These are phyloP conservation scores for Leptodontidium sp. DNA, from an alignment of 2,329 filamentous ascomycete species.

Conservation along the genomic window DNA sequence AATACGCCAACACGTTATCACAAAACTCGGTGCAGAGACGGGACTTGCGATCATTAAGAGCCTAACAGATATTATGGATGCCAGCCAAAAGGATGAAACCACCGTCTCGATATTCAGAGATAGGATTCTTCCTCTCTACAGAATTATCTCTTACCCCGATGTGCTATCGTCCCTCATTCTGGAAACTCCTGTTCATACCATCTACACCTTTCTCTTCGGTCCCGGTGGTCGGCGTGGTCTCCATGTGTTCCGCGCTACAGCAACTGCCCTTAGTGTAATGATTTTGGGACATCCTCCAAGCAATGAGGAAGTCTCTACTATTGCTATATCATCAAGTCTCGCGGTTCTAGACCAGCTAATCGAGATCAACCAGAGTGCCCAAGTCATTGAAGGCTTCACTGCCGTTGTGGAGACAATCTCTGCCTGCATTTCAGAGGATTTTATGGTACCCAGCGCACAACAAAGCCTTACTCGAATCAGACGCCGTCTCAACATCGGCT, in stretches of 20 bases:
- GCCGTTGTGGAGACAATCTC: constrained; percentile 41
- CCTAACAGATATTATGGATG: constrained; percentile 35
- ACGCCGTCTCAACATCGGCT: constrained; percentile 40
- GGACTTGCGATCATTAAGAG: constrained; percentile 40
- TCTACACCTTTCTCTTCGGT: constrained; percentile 55
- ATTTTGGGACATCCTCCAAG: constrained; percentile 29
- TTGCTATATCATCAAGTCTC: constrained; percentile 40
- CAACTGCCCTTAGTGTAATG: constrained; percentile 39
- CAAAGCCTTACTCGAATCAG: constrained; percentile 40
- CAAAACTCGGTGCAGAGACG: constrained; percentile 38
- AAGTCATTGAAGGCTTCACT: constrained; percentile 40
- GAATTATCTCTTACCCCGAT: constrained; percentile 51
- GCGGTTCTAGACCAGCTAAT: constrained; percentile 45
- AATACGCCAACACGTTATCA: constrained; percentile 39
- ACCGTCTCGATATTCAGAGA: constrained; percentile 40
- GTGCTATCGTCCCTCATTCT: constrained; percentile 53
- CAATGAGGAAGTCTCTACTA: constrained; percentile 31
- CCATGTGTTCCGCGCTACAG: constrained; percentile 47
- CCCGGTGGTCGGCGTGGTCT: constrained; percentile 49
- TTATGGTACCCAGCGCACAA: constrained; percentile 33
- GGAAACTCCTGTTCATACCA: constrained; percentile 51
- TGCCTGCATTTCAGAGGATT: constrained; percentile 38
- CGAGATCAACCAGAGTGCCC: constrained; percentile 50
- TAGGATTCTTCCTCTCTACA: constrained; percentile 51
- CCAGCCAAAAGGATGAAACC: constrained; percentile 29